Conservation (phyloP, 2,329 filamentous ascomycete species). For the Pestalotiopsis sp. region DNA sequence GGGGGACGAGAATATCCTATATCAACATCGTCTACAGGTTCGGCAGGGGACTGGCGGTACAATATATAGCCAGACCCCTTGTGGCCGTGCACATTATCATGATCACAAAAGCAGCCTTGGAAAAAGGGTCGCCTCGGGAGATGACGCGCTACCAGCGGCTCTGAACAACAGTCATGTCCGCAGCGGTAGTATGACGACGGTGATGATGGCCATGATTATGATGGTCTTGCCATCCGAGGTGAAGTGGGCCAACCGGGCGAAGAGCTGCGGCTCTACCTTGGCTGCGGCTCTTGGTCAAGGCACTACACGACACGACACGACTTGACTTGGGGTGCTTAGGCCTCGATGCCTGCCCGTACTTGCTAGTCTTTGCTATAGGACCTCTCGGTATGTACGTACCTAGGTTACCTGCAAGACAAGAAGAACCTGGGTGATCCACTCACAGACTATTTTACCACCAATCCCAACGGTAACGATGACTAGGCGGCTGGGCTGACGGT, state of each 20-base stretch:
- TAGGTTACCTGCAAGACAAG: not conserved
- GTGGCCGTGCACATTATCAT: not conserved
- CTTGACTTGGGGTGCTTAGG: not conserved
- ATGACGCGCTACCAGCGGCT: not conserved
- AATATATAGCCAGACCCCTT: not conserved
- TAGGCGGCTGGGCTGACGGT: conserved; percentile 4
- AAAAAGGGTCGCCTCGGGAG: not conserved
- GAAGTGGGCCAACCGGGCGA: not conserved
- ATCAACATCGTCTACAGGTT: not conserved
- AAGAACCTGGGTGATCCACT: not conserved
- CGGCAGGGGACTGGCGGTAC: not conserved
- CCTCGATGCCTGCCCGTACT: not conserved
- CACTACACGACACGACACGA: not conserved
- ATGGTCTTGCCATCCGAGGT: conserved; percentile 2
- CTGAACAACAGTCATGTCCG: not conserved
- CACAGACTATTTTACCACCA: conserved; percentile 1
- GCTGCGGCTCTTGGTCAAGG: not conserved
- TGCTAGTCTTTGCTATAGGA: not conserved
- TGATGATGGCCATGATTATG: not conserved
- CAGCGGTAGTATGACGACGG: not conserved
- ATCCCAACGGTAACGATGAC: not conserved
- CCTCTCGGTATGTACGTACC: not conserved
- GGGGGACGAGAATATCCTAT: not conserved
- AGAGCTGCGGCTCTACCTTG: not conserved
- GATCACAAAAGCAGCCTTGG: not conserved